Conservation (phyloP, 169 alveolate species). For the Babesia sp. region DNA sequence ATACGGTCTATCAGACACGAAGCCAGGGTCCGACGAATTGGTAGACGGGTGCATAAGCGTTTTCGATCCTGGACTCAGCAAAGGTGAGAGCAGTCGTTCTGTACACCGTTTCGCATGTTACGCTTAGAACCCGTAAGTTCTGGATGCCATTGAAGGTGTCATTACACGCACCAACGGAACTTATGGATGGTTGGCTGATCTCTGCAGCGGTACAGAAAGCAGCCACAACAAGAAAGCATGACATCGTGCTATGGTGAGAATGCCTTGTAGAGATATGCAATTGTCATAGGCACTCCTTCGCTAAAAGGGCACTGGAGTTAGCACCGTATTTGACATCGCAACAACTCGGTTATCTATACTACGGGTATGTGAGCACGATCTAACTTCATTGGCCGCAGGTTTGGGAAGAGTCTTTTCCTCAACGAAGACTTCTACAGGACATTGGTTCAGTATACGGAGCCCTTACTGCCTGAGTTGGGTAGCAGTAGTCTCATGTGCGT, state of each 20-base stretch:
- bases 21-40: slow-evolving; percentile 72
- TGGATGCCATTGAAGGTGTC: slow-evolving; percentile 85
- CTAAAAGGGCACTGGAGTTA: slow-evolving; percentile 70
- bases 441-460: slow-evolving; percentile 61
- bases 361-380: slow-evolving; percentile 68
- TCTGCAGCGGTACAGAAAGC: slow-evolving; percentile 84
- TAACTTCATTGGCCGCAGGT: slow-evolving; percentile 26
- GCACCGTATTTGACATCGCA: slow-evolving; percentile 76
- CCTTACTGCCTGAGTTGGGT: slow-evolving; percentile 57
- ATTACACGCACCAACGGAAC: slow-evolving; percentile 70
- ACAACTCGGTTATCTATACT: slow-evolving; percentile 81
- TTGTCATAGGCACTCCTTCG: slow-evolving; percentile 58
- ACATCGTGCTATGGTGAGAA: slow-evolving; percentile 72
- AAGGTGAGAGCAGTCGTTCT: slow-evolving; percentile 29
- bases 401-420: slow-evolving; percentile 78
- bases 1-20: slow-evolving; percentile 75
- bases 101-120: not conserved
- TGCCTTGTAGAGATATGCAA: not conserved
- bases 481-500: slow-evolving; percentile 83
- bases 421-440: slow-evolving; percentile 67
- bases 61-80: slow-evolving; percentile 87
- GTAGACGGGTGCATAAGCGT: slow-evolving; percentile 81
- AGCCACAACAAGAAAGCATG: slow-evolving; percentile 83
- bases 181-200: slow-evolving; percentile 77
- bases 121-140: slow-evolving; percentile 75